Evolutionary conservation across 1,139 yeast species (phyloP).

Genomic region (Sugiyamaella xylanicola): DNA sequence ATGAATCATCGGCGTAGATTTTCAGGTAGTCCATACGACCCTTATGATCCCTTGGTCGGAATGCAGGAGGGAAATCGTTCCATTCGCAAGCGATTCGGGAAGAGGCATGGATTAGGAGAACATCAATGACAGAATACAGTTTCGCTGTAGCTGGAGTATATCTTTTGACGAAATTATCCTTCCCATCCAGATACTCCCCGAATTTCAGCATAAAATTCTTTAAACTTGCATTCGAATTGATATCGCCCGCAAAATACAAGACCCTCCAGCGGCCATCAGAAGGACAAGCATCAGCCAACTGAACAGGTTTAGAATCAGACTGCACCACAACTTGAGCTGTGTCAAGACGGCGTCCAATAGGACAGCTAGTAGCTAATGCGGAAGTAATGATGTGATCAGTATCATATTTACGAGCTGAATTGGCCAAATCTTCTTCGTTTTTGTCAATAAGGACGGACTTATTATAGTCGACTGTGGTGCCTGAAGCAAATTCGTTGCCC

Average conservation of each 20-base stretch:
- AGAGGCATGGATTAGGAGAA: conserved; percentile 37
- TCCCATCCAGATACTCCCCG: conserved; percentile 30
- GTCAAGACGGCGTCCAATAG: conserved; percentile 41
- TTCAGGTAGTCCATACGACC: conserved; percentile 44
- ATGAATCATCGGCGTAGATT: conserved; percentile 36
- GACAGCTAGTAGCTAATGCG: conserved; percentile 36
- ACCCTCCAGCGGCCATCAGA: conserved; percentile 42
- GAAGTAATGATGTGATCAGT: conserved; percentile 7
- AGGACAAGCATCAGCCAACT: conserved; percentile 37
- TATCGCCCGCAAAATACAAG: conserved; percentile 39
- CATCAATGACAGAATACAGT: conserved; percentile 38
- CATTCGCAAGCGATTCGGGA: conserved; percentile 36
- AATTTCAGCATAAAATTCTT: conserved; percentile 27
- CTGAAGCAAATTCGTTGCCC: conserved; percentile 44
- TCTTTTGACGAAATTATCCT: conserved; percentile 33
- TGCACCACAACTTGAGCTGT: conserved; percentile 37
- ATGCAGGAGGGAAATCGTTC: conserved; percentile 40
- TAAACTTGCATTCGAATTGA: conserved; percentile 26
- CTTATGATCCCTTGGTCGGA: conserved; percentile 39
- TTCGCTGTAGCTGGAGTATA: conserved; percentile 39
- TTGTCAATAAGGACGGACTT: conserved; percentile 33
- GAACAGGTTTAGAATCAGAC: conserved; percentile 36
- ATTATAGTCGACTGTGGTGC: conserved; percentile 42
- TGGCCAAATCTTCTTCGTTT: conserved; percentile 9
- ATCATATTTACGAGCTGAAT: conserved; percentile 3